Percentiles rank a stretch among this genome's conserved stretches.
Evolutionary conservation across 2,329 filamentous ascomycete species (phyloP).

Genomic region (Scedosporium boydii): DNA sequence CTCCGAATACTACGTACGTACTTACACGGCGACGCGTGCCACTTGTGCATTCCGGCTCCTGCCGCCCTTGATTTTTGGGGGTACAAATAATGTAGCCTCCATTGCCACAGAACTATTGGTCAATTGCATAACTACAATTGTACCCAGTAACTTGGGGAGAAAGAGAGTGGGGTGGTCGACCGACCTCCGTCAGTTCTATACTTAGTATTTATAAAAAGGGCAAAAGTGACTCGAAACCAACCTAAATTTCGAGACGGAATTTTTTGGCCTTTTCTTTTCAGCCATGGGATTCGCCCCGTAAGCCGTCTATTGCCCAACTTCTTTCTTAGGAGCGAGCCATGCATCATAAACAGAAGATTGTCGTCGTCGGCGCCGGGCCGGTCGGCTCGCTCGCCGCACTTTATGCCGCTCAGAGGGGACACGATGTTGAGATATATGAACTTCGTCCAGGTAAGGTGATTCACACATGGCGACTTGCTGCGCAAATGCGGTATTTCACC

Average conservation of each 20-base stretch:
- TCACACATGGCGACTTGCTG: constrained; percentile 6
- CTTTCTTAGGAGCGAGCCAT: neutral
- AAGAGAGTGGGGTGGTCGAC: neutral
- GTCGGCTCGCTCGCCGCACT: constrained; percentile 87
- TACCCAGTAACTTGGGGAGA: too few species aligned
- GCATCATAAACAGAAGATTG: constrained; percentile 48
- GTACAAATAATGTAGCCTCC: neutral
- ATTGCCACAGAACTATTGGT: neutral
- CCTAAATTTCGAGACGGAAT: neutral
- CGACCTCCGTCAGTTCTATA: neutral
- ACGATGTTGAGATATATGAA: constrained; percentile 91
- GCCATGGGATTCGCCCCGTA: neutral
- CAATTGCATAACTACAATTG: too few species aligned
- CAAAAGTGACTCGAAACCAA: neutral
- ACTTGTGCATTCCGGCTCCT: too few species aligned
- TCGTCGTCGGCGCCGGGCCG: constrained; percentile 85
- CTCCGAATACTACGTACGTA: too few species aligned
- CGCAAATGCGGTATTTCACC: neutral
- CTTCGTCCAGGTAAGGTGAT: constrained; percentile 67
- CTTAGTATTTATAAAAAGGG: neutral
- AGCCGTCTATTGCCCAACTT: neutral
- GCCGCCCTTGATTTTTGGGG: neutral
- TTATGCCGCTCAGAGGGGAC: constrained; percentile 81
- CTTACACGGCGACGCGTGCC: too few species aligned
- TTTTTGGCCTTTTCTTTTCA: neutral